Base-by-base conservation (phyloP, 768 basidiomycete species). In the Termitomyces sp. region DNA sequence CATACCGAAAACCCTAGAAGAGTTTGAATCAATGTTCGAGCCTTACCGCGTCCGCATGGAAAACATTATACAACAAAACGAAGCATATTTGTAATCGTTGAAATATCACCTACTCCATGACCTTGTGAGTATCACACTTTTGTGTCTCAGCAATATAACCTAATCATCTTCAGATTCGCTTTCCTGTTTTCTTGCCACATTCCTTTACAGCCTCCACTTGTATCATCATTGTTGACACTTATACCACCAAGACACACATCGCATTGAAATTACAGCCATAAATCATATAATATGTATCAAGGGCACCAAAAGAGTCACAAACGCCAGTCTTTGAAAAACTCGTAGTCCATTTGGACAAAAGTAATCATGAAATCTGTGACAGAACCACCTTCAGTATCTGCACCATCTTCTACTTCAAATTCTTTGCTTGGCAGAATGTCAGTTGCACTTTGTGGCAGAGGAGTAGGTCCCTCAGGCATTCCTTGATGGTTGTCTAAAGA, bases 321-420 rank as follows among this genome's bases (percentile, higher is more conserved):
- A 52, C 84, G 79, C 89, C 89, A 91, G 43, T 88, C 87, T 57
- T 73, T 76, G 73, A 93, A 93, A 70, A 80, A 87, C 37, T 86
- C 86, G 67, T 78, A 81, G 62, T 93, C 88, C 42, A 65, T 68
- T 52, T 79, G 75, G 26, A 88, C 85, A 63, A 85, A 80, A 16
- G 75, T 68, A 32, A 97, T 75, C 93, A 97, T 95, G 66, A 92
- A 95, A 56, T 95, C 93, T 40, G 88, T 86, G 18, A 88, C 77
- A 9, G 85, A 87, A 16, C 91, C 92, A 1, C 88, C 87, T 37
- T 89, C 86, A 0, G 26, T 4, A 27, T 79, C 80, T 14, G 75
- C 80, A 3, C 76, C 78, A 5, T 79, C 78, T 13, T 76, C 78
- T 50, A 69, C 72, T 33, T 66, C 73, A 4, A 72, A 72, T 2